Evolutionary conservation across 2,329 filamentous ascomycete species (phyloP).

Genomic region (Exophiala dermatitidis): DNA sequence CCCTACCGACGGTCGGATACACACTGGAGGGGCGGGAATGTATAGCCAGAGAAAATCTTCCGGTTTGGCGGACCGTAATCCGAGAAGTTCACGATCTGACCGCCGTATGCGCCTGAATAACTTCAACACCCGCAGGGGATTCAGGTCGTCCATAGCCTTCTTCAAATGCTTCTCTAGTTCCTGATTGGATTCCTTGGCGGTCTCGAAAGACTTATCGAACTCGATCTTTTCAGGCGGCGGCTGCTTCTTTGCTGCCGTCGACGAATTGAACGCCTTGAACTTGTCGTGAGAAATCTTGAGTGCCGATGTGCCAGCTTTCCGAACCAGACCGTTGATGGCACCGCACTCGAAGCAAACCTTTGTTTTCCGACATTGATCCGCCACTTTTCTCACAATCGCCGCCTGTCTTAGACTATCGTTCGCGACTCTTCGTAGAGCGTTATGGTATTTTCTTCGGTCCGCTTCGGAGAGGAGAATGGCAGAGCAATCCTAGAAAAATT

Average conservation of each 20-base stretch:
- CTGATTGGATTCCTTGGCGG: conserved; percentile 67
- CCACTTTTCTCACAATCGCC: conserved; percentile 80
- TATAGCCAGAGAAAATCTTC: conserved; percentile 99
- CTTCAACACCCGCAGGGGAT: conserved; percentile 79
- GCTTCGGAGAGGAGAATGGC: conserved; percentile 72
- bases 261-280: conserved; percentile 80
- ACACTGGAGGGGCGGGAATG: conserved; percentile 85
- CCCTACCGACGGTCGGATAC: conserved; percentile 85
- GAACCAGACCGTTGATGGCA: conserved; percentile 80
- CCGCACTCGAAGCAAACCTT: conserved; percentile 75
- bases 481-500: conserved; percentile 59
- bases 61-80: conserved; percentile 81
- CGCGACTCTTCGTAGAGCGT: conserved; percentile 68
- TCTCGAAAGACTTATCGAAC: conserved; percentile 78
- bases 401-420: conserved; percentile 80
- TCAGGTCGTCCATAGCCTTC: conserved; percentile 90
- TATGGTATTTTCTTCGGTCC: conserved; percentile 70
- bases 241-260: conserved; percentile 76
- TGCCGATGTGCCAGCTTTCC: conserved; percentile 72
- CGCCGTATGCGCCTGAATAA: conserved; percentile 82
- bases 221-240: conserved; percentile 71
- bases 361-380: conserved; percentile 81
- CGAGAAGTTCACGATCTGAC: conserved; percentile 82
- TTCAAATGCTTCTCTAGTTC: conserved; percentile 86
- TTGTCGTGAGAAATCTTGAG: conserved; percentile 93